A percentile compares a stretch with the other conserved stretches of the same genome.
phyloP scores from a whole-genome alignment of 305 asterid genomes.

The Rubia tinctorum region DNA sequence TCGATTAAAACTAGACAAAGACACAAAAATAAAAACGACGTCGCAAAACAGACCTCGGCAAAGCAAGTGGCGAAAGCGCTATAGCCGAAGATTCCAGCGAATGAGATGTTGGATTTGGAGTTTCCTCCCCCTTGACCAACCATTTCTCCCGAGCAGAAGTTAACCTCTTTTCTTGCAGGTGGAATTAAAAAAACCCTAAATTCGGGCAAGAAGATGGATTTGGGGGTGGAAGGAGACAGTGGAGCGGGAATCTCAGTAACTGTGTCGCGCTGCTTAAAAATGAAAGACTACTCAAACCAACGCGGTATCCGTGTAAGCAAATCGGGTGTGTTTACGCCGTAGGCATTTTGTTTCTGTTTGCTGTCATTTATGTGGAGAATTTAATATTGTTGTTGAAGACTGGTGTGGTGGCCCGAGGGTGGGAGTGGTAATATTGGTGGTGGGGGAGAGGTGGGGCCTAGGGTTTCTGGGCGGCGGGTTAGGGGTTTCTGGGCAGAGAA shows the following conservation, averaged over 20 bases:
- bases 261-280: background rate
- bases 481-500: too few relatives aligned
- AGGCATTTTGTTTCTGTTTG: background rate
- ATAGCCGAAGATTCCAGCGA: slow-evolving; percentile 73
- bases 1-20: background rate
- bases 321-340: slow-evolving; percentile 6
- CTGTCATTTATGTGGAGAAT: background rate
- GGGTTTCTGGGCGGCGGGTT: too few relatives aligned
- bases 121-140: slow-evolving; percentile 55
- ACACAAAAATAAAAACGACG: background rate
- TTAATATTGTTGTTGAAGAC: background rate
- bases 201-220: background rate
- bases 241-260: slow-evolving; percentile 16
- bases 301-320: background rate
- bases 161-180: background rate
- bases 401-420: background rate
- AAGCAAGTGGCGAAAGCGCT: slow-evolving; percentile 96
- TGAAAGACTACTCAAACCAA: background rate
- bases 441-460: too few relatives aligned
- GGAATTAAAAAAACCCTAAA: background rate
- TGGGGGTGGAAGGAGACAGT: background rate
- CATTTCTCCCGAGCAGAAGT: slow-evolving; percentile 4
- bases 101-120: slow-evolving; percentile 66
- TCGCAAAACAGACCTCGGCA: slow-evolving; percentile 56
- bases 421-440: too few relatives aligned